Evolutionary conservation across 2,329 filamentous ascomycete species (phyloP).

Genomic region (Claviceps digitariae): DNA sequence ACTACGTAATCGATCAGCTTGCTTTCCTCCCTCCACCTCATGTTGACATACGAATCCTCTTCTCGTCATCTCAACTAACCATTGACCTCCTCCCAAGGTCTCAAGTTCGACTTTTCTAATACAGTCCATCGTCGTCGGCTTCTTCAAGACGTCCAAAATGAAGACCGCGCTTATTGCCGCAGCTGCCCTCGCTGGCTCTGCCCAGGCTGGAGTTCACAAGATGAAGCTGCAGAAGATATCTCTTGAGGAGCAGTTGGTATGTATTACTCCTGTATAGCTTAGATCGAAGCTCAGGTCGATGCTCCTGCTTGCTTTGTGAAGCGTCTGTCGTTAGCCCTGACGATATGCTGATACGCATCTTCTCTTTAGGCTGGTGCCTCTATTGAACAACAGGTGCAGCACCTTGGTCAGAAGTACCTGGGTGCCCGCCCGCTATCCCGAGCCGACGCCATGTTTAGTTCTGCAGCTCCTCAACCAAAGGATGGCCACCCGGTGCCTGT

Average conservation of each 20-base stretch:
- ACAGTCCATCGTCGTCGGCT: neutral
- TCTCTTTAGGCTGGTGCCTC: constrained; percentile 53
- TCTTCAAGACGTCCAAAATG: constrained; percentile 44
- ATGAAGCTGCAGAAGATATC: constrained; percentile 97
- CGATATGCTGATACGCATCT: constrained; percentile 3
- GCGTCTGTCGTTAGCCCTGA: neutral
- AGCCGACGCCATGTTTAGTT: constrained; percentile 66
- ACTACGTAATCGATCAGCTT: neutral
- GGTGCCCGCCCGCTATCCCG: constrained; percentile 56
- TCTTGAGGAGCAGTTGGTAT: constrained; percentile 79
- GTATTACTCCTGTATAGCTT: constrained; percentile 20
- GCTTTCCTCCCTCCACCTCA: neutral
- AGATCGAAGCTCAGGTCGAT: neutral
- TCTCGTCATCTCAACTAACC: neutral
- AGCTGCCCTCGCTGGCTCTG: constrained; percentile 68
- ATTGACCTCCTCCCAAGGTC: neutral
- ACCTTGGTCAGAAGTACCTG: constrained; percentile 94
- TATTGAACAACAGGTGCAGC: constrained; percentile 67
- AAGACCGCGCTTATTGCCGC: constrained; percentile 73
- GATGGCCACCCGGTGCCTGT: constrained; percentile 72
- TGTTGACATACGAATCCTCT: neutral
- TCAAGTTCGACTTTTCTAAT: neutral
- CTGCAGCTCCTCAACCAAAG: constrained; percentile 51
- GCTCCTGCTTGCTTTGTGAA: constrained; percentile 1
- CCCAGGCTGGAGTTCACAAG: constrained; percentile 80